Evolutionary conservation across 768 basidiomycete genomes (phyloP), one percentile per base, ranked within the genome.

Genomic region (Brasilioporus rufonigricans): DNA sequence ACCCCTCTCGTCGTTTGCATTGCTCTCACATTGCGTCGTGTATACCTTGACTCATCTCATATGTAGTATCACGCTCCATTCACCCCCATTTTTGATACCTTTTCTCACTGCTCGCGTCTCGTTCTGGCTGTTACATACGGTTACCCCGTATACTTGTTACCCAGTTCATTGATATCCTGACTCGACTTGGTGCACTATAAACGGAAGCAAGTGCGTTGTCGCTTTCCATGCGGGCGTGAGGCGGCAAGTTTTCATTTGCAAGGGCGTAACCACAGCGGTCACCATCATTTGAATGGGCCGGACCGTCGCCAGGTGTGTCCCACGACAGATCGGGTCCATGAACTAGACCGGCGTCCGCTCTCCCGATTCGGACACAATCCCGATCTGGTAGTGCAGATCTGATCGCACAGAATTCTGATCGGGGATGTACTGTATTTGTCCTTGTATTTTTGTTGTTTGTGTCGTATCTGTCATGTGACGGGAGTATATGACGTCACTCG

Each of bases 71-170:
- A 70, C 61, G 55, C 58, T 58, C 62, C 69, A 67, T 64, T 68
- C 66, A 67, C 60, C 58, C 39, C 62, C 62, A 59, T 60, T 65
- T 70, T 71, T 68, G 71, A 70, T 72, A 72, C 71, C 69, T 69
- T 61, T 58, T 48, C n/a, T 41, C 57, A 33, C 40, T 57, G 21
- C 44, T 58, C 54, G 58, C n/a, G 44, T 24, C 55, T 45, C 46
- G 41, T 58, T 57, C 61, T 59, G 62, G 56, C 60, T 65, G 65
- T 67, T 60, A 58, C 65, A 71, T 72, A 58, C 69, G 69, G 71
- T 69, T 71, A 71, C 71, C 71, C 70, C 71, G 69, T 72, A 72
- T 58, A 71, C 58, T 56, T 49, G 58, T 72, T 69, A 69, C 69
- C 69, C 66, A 57, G 64, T 62, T 60, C 60, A 58, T 65, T 62